Conservation (phyloP, 257 asterid genomes). For the Solanum chiquidenum region DNA sequence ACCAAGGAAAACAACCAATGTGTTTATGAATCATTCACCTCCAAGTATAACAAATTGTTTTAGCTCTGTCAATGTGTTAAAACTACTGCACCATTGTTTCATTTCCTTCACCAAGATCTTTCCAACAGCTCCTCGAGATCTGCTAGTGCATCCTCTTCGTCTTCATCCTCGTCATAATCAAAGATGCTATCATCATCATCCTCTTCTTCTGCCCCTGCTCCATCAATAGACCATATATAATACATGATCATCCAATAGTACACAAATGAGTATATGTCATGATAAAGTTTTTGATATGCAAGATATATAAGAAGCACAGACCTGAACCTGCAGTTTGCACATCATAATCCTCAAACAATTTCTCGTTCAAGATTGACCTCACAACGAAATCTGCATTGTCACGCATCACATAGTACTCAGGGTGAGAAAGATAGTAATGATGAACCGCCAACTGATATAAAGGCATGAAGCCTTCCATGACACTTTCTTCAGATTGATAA, state of each 20-base stretch:
- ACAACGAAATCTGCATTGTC: neutral
- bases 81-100: neutral
- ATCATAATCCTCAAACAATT: neutral
- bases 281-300: neutral
- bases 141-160: neutral
- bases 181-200: neutral
- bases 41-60: neutral
- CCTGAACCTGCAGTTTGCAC: neutral
- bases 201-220: neutral
- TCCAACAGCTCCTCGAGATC: constrained; percentile 3
- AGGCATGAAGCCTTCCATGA: neutral
- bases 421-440: constrained; percentile 6
- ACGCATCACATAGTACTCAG: neutral
- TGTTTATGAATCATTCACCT: neutral
- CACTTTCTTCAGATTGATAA: neutral
- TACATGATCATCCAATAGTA: neutral
- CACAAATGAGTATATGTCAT: neutral
- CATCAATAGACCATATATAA: neutral
- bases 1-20: neutral
- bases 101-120: neutral
- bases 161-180: neutral
- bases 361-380: neutral
- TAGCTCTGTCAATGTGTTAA: neutral
- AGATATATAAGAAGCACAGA: neutral
- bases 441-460: neutral